These are phyloP conservation scores for Trichosanthes truncata DNA, from an alignment of 306 rosid species.

Conservation along the genomic window DNA sequence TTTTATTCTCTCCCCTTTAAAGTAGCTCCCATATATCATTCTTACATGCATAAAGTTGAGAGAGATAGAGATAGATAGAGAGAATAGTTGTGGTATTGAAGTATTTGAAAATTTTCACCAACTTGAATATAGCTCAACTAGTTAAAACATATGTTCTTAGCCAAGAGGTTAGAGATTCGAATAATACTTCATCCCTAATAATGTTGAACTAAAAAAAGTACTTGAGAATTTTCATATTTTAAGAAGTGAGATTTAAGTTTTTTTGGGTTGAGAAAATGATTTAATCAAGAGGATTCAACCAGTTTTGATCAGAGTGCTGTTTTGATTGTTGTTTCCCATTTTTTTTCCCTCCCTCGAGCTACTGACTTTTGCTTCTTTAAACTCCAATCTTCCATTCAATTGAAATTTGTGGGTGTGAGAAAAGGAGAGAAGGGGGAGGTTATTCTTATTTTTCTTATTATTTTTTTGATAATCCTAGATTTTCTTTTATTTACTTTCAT, in stretches of 20 bases:
- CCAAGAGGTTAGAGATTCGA: too few relatives aligned
- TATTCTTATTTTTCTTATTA: not conserved
- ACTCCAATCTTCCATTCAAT: conserved; percentile 35
- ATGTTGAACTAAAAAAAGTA: too few relatives aligned
- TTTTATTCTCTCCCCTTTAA: conserved; percentile 22
- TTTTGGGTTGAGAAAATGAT: not conserved
- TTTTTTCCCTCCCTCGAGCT: conserved; percentile 75
- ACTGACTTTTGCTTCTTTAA: conserved; percentile 58
- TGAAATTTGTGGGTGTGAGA: conserved; percentile 40
- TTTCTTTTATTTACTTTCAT: conserved; percentile 32
- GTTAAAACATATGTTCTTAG: too few relatives aligned
- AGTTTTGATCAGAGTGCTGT: conserved; percentile 48
- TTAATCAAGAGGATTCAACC: not conserved
- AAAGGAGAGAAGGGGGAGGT: not conserved
- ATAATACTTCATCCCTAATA: too few relatives aligned
- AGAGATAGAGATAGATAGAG: conserved; percentile 12
- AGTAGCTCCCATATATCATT: conserved; percentile 14
- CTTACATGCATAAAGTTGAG: not conserved
- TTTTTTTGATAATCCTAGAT: conserved; percentile 1
- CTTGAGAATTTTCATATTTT: not conserved
- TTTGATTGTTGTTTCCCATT: conserved; percentile 56
- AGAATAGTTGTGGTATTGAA: conserved; percentile 20
- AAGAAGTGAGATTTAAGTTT: conserved; percentile 15
- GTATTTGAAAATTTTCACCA: not conserved
- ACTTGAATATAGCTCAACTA: too few relatives aligned